A percentile compares a stretch with the other conserved stretches of the same genome.
phyloP scores from a whole-genome alignment of 371 early-diverging fungal genomes.

The Capniomyces stellatus region DNA sequence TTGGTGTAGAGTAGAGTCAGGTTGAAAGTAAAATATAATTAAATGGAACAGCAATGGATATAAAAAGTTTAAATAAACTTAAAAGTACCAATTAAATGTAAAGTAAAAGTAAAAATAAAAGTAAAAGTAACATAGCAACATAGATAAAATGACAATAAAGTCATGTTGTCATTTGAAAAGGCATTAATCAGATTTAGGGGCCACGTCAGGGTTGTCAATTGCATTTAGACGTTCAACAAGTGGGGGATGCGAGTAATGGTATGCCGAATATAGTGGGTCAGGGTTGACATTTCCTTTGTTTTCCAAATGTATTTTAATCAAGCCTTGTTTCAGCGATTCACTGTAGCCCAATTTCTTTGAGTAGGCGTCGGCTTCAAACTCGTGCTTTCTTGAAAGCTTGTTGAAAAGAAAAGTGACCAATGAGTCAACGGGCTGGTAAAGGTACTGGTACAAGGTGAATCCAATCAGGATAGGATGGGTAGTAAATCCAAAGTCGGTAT shows the following conservation, averaged over 20 bases:
- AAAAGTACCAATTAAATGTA: no score
- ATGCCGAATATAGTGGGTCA: conserved; percentile 81
- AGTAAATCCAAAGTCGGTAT: conserved; percentile 67
- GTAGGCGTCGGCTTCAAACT: conserved; percentile 92
- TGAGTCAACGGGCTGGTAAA: conserved; percentile 61
- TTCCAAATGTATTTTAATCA: conserved; percentile 82
- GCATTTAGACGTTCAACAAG: conserved; percentile 74
- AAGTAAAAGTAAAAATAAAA: no score
- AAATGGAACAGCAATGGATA: no score
- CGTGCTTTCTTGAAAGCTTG: conserved; percentile 66
- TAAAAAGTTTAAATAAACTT: no score
- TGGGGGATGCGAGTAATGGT: conserved; percentile 88
- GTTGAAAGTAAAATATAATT: no score
- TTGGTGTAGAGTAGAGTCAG: no score
- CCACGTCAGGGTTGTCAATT: no score
- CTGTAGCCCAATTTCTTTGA: conserved; percentile 80
- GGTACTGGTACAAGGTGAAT: conserved; percentile 66
- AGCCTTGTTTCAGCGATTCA: conserved; percentile 46
- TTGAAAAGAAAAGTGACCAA: conserved; percentile 59
- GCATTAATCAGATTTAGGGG: no score
- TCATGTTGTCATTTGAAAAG: no score
- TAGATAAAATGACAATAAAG: no score
- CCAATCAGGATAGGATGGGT: conserved; percentile 67
- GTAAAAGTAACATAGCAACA: no score
- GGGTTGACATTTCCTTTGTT: conserved; percentile 80